Base-by-base conservation (phyloP, 1,139 yeast species). In the Geotrichum europaeum region DNA sequence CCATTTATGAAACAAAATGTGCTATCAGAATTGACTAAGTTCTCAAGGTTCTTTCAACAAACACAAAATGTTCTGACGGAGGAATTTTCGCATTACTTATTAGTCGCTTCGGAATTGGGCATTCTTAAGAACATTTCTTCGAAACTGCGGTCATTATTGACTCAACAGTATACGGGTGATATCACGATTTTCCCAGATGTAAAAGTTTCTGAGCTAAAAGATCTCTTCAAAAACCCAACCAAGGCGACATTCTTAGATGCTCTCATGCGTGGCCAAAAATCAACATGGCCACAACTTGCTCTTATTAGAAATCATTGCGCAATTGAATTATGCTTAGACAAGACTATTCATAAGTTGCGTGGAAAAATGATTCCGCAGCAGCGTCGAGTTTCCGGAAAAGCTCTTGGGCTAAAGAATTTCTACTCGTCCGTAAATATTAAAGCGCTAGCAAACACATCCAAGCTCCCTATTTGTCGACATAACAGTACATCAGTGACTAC, bases 151-250 rank as follows among this genome's bases (percentile, higher is more conserved):
- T 86, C 96, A 0, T 81, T 94, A 6, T 73, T 94, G 22, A 83
- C 92, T 0, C 99, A 94, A 70, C 85, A 86, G 65, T 94, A 94
- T 71, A 86, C 95, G 12, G 99, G 99, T 0, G 96, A 94, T 72
- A 87, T 94, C 51, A 94, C 98, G 0, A 91, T 94, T 55, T 74
- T 94, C 55, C 98, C 98, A 0, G 89, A 87, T 58, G 79, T 87
- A 62, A 77, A 80, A 51, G 68, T 84, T 20, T 68, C 78, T 0
- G 94, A 90, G 65, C 77, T 89, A 60, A 74, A 79, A 45, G 84
- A 83, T 63, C 74, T 94, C 49, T 80, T 94, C 68, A 80, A 81
- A 34, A 92, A 94, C 69, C 99, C 99, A 1, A 81, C 92, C 0
- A 84, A 87, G 0, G 87, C 84, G 58, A 89, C 87, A 68, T 74